Evolutionary conservation across 2,329 filamentous ascomycete species (phyloP).

Genomic region (Eurotiales sp.): DNA sequence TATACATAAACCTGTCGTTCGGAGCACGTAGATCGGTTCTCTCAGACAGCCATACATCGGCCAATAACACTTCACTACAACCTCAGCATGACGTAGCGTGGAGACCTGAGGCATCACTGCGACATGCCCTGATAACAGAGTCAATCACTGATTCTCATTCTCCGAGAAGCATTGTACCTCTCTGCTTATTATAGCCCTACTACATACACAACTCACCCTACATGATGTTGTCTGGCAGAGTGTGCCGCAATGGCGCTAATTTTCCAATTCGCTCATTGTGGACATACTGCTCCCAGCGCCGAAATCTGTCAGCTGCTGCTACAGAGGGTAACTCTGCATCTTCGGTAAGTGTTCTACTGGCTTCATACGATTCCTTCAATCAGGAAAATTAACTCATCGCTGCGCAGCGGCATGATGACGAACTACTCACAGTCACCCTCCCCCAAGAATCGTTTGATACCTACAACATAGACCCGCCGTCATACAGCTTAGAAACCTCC

Average conservation of each 20-base stretch:
- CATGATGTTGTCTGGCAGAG: not conserved
- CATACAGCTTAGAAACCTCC: slow-evolving; percentile 82
- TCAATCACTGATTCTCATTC: no score
- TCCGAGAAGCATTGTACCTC: not conserved
- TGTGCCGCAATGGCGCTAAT: not conserved
- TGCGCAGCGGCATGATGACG: slow-evolving; percentile 77
- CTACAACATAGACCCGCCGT: slow-evolving; percentile 90
- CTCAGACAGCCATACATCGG: not conserved
- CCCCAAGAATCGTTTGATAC: slow-evolving; percentile 97
- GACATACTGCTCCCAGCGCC: not conserved
- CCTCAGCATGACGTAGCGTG: slow-evolving; percentile 12
- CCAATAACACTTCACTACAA: slow-evolving; percentile 5
- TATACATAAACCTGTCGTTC: no score
- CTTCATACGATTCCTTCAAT: not conserved
- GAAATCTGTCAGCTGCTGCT: slow-evolving; percentile 1
- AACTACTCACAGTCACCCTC: slow-evolving; percentile 80
- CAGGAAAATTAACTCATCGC: not conserved
- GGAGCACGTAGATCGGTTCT: not conserved
- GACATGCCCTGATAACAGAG: no score
- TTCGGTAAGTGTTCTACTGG: not conserved
- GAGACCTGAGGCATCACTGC: no score
- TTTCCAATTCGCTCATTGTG: not conserved
- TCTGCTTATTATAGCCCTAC: no score
- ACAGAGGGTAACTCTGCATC: not conserved
- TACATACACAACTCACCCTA: not conserved